These are phyloP conservation scores for Wickerhamomyces sp. DNA, from an alignment of 1,139 yeast species.

Conservation along the genomic window DNA sequence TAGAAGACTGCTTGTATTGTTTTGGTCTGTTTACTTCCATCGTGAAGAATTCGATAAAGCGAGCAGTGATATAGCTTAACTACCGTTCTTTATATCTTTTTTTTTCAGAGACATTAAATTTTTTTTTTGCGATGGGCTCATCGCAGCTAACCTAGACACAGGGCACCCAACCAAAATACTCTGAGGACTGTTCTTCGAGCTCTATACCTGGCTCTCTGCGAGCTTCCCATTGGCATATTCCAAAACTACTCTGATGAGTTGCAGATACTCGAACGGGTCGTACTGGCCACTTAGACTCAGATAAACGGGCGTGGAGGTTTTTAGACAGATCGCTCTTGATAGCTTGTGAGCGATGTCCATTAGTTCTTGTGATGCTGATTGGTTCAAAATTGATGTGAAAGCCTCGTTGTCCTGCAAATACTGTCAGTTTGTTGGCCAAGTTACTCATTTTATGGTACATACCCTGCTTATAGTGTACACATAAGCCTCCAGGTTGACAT, in stretches of 20 bases:
- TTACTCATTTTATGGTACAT: neutral
- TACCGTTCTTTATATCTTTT: neutral
- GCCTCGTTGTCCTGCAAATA: slow-evolving; percentile 25
- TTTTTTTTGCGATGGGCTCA: slow-evolving; percentile 2
- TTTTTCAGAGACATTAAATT: neutral
- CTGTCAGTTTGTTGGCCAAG: too few relatives aligned
- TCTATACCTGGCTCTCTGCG: too few relatives aligned
- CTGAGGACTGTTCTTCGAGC: neutral
- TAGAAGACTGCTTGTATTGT: slow-evolving; percentile 58
- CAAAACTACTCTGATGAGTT: slow-evolving; percentile 11
- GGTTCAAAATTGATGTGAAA: slow-evolving; percentile 31
- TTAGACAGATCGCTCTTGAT: slow-evolving; percentile 30
- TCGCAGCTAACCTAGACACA: neutral
- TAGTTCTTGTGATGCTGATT: slow-evolving; percentile 28
- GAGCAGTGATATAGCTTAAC: too few relatives aligned
- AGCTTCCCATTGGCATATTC: slow-evolving; percentile 8
- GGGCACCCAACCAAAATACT: neutral
- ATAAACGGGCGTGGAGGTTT: slow-evolving; percentile 31
- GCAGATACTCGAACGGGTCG: slow-evolving; percentile 14
- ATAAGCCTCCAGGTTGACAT: slow-evolving; percentile 10
- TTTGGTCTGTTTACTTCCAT: slow-evolving; percentile 38
- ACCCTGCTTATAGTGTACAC: slow-evolving; percentile 16
- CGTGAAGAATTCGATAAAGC: too few relatives aligned
- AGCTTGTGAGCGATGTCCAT: slow-evolving; percentile 32
- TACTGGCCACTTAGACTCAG: slow-evolving; percentile 30